Conservation (phyloP, 2,329 filamentous ascomycete genomes). For the Diaporthe sp. region DNA sequence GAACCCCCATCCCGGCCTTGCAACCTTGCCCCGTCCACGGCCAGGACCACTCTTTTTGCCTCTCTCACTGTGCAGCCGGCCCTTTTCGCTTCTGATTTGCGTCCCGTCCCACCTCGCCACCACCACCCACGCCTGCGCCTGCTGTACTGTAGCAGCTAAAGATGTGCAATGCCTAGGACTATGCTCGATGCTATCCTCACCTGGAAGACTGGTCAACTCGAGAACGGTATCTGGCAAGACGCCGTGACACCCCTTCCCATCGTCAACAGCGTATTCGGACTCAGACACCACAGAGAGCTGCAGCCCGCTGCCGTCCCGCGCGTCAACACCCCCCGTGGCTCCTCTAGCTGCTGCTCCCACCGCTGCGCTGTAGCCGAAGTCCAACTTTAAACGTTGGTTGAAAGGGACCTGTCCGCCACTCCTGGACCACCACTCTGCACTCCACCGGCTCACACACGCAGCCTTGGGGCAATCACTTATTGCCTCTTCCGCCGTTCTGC, state of each 20-base stretch:
- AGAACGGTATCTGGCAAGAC: not conserved
- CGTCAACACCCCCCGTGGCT: not conserved
- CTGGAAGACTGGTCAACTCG: constrained; percentile 5
- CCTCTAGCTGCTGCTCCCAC: not conserved
- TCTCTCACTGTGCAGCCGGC: constrained; percentile 23
- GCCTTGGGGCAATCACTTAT: not conserved
- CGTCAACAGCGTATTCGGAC: not conserved
- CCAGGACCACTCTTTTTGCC: constrained; percentile 34
- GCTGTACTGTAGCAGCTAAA: not conserved
- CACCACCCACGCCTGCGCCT: not conserved
- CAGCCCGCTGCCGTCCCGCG: not conserved
- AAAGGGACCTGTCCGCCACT: not conserved
- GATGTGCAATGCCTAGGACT: constrained; percentile 18
- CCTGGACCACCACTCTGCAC: not conserved
- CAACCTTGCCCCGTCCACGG: constrained; percentile 16
- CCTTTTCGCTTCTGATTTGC: constrained; percentile 33
- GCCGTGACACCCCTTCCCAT: not conserved
- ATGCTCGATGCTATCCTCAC: constrained; percentile 16
- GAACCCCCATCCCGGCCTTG: constrained; percentile 31
- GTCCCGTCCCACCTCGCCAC: constrained; percentile 24
- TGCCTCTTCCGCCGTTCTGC: not conserved
- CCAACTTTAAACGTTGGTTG: not conserved
- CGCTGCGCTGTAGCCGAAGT: not conserved
- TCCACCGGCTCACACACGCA: not conserved
- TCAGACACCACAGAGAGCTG: not conserved